A percentile compares a stretch with the other conserved stretches of the same genome.
Evolutionary conservation across 106 monocot species (phyloP).

Genomic region (Allium sativum): DNA sequence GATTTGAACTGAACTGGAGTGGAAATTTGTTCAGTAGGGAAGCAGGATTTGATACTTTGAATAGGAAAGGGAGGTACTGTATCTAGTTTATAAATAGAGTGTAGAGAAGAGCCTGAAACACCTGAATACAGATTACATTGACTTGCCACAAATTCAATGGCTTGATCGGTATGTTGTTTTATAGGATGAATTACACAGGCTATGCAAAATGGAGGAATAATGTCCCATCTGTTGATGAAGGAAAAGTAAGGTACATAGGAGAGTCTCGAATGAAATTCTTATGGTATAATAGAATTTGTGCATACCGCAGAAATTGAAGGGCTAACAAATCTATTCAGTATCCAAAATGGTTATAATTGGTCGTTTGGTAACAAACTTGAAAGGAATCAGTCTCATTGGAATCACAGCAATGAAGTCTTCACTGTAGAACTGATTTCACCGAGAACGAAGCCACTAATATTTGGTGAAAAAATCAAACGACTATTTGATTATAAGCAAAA

Average conservation of each 20-base stretch:
- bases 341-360: constrained; percentile 83
- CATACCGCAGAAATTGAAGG: constrained; percentile 67
- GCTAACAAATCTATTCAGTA: constrained; percentile 86
- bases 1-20: too few relatives aligned
- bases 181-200: constrained; percentile 81
- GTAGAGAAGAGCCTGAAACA: constrained; percentile 90
- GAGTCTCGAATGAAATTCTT: constrained; percentile 97
- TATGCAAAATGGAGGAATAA: constrained; percentile 72
- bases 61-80: too few relatives aligned
- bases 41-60: too few relatives aligned
- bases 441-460: too few relatives aligned
- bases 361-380: too few relatives aligned
- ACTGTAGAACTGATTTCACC: too few relatives aligned
- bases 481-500: too few relatives aligned
- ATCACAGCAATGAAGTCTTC: too few relatives aligned
- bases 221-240: constrained; percentile 72
- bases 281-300: constrained; percentile 89
- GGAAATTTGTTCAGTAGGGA: too few relatives aligned
- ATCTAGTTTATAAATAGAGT: too few relatives aligned
- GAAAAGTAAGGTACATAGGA: constrained; percentile 91
- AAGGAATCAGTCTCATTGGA: too few relatives aligned
- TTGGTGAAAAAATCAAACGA: too few relatives aligned
- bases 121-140: constrained; percentile 87
- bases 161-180: constrained; percentile 89
- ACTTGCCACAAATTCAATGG: constrained; percentile 97